Conservation (phyloP, 140 eudicot genomes). For the Ambrosia hybrid region DNA sequence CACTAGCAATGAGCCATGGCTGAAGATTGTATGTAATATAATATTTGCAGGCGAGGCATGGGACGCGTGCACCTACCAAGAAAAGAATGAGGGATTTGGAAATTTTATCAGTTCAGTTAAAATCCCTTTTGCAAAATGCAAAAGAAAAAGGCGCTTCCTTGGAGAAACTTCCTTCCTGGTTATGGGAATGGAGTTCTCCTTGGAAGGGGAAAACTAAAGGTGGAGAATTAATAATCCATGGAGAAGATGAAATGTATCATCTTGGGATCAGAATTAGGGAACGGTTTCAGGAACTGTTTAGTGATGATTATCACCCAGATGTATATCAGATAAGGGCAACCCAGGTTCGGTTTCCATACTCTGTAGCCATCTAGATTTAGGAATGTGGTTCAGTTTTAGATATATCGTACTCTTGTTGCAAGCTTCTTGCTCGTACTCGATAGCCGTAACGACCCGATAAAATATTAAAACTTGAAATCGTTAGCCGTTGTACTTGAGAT, state of each 20-base stretch:
- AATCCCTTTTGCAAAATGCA: conserved; percentile 53
- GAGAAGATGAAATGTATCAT: conserved; percentile 83
- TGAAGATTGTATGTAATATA: neutral
- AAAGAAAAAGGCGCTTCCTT: conserved; percentile 49
- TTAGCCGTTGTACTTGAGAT: no score
- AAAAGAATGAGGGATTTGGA: conserved; percentile 72
- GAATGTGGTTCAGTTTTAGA: neutral
- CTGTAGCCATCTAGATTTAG: neutral
- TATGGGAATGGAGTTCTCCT: conserved; percentile 81
- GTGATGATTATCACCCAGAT: conserved; percentile 81
- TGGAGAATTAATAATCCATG: conserved; percentile 72
- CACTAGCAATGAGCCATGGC: conserved; percentile 10
- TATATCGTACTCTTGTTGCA: no score
- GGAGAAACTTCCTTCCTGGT: conserved; percentile 75
- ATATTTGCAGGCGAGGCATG: conserved; percentile 83
- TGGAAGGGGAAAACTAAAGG: conserved; percentile 89
- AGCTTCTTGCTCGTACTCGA: no score
- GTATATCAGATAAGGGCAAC: conserved; percentile 76
- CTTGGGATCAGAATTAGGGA: conserved; percentile 75
- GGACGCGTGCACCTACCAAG: conserved; percentile 98
- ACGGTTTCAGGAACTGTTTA: conserved; percentile 57
- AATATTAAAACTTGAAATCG: no score
- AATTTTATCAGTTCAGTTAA: conserved; percentile 45
- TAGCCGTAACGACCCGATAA: no score
- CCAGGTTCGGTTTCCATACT: conserved; percentile 54